Percentiles rank a stretch among this genome's conserved stretches.
Evolutionary conservation across 176 grass and related monocot genomes (phyloP).

Genomic region (Oryza meridionalis): DNA sequence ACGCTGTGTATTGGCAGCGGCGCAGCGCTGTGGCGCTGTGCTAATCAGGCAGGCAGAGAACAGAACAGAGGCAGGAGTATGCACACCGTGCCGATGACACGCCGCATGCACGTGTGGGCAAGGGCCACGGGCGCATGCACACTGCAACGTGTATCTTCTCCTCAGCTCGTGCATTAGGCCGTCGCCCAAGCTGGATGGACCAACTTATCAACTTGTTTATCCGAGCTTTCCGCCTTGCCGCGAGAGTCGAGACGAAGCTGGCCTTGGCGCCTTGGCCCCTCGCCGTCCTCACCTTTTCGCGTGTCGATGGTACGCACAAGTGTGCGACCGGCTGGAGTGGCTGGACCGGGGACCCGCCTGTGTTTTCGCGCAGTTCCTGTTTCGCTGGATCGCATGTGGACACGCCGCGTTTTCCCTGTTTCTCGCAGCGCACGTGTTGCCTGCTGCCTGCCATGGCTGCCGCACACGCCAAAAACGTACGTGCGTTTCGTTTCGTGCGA

Average conservation of each 20-base stretch:
- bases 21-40: neutral
- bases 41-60: neutral
- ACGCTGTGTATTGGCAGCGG: neutral
- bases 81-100: neutral
- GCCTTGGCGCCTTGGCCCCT: too few relatives aligned
- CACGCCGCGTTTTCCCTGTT: conserved; percentile 22
- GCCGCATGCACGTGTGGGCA: neutral
- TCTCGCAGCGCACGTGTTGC: neutral
- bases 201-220: neutral
- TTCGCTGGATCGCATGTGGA: neutral
- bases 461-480: neutral
- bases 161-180: too few relatives aligned
- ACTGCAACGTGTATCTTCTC: neutral
- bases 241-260: too few relatives aligned
- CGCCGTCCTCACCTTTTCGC: too few relatives aligned
- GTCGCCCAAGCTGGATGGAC: too few relatives aligned
- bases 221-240: neutral
- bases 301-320: neutral
- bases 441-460: neutral
- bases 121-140: too few relatives aligned
- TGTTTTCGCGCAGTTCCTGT: neutral
- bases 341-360: neutral
- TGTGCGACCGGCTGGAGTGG: neutral
- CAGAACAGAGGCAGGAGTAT: neutral
- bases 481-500: neutral